These are phyloP conservation scores for Cyberlindnera mississippiensis DNA, from an alignment of 805 yeast genomes.

Conservation along the genomic window DNA sequence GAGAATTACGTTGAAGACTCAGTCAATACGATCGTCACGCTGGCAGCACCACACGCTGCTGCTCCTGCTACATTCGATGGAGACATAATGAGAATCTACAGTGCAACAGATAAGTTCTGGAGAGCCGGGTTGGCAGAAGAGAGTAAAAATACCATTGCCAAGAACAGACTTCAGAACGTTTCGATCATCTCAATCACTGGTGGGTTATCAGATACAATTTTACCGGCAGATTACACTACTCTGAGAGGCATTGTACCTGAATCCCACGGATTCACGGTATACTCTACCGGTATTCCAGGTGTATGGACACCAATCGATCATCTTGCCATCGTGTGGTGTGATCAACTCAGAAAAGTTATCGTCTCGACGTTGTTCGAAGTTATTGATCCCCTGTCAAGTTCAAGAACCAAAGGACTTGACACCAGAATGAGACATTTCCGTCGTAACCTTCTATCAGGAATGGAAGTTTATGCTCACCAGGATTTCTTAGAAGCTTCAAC, in stretches of 20 bases:
- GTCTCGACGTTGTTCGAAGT: conserved; percentile 58
- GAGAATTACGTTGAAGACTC: conserved; percentile 71
- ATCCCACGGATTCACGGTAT: conserved; percentile 75
- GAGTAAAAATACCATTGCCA: conserved; percentile 40
- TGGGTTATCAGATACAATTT: conserved; percentile 68
- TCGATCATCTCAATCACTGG: conserved; percentile 86
- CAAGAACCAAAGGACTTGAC: conserved; percentile 47
- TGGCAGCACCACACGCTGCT: conserved; percentile 89
- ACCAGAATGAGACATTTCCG: conserved; percentile 59
- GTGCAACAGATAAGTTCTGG: conserved; percentile 79
- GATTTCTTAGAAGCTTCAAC: conserved; percentile 7
- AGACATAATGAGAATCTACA: conserved; percentile 71
- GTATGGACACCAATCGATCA: conserved; percentile 97
- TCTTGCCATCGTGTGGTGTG: conserved; percentile 95
- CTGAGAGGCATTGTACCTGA: conserved; percentile 68
- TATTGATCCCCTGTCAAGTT: conserved; percentile 43
- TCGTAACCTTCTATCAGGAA: conserved; percentile 45
- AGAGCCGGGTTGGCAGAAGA: conserved; percentile 53
- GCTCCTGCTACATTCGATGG: conserved; percentile 94
- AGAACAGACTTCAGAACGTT: conserved; percentile 48
- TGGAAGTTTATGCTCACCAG: conserved; percentile 41
- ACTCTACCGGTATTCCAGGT: conserved; percentile 78
- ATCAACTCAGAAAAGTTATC: conserved; percentile 66
- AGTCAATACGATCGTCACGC: conserved; percentile 77
- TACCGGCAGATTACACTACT: conserved; percentile 89